A percentile compares a stretch with the other conserved stretches of the same genome.
These are phyloP conservation scores for Nicotiana paniculata DNA, from an alignment of 257 asterid genomes.

Conservation along the genomic window DNA sequence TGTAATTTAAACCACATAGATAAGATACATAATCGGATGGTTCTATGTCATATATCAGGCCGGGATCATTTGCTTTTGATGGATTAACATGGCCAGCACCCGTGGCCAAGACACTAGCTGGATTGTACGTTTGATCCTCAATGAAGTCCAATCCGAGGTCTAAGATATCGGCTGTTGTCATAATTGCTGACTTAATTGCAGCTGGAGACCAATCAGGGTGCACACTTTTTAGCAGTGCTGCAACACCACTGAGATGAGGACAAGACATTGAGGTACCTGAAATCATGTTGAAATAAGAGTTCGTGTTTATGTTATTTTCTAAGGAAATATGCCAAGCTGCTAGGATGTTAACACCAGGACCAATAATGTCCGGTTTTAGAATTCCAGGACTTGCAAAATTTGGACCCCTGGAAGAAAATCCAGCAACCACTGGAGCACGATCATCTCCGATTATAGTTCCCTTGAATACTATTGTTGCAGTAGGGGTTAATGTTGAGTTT, in stretches of 20 bases:
- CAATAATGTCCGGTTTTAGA: constrained; percentile 30
- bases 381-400: constrained; percentile 16
- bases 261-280: constrained; percentile 38
- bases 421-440: constrained; percentile 18
- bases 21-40: constrained; percentile 19
- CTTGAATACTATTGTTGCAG: constrained; percentile 14
- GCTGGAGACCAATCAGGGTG: constrained; percentile 38
- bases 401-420: constrained; percentile 33
- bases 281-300: constrained; percentile 9
- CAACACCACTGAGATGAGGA: constrained; percentile 33
- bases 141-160: constrained; percentile 4
- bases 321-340: constrained; percentile 23
- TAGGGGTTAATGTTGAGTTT: constrained; percentile 5
- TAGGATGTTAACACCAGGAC: constrained; percentile 26
- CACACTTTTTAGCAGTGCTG: constrained; percentile 21
- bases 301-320: not conserved
- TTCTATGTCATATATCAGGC: constrained; percentile 24
- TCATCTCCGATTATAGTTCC: constrained; percentile 24
- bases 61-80: constrained; percentile 21
- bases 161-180: constrained; percentile 18
- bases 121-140: not conserved
- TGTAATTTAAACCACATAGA: constrained; percentile 22
- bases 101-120: constrained; percentile 17
- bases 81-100: constrained; percentile 37
- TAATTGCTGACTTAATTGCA: constrained; percentile 27